Evolutionary conservation across 768 basidiomycete genomes (phyloP), one percentile per base, ranked within the genome.

Genomic region (Mycena leptocephala): DNA sequence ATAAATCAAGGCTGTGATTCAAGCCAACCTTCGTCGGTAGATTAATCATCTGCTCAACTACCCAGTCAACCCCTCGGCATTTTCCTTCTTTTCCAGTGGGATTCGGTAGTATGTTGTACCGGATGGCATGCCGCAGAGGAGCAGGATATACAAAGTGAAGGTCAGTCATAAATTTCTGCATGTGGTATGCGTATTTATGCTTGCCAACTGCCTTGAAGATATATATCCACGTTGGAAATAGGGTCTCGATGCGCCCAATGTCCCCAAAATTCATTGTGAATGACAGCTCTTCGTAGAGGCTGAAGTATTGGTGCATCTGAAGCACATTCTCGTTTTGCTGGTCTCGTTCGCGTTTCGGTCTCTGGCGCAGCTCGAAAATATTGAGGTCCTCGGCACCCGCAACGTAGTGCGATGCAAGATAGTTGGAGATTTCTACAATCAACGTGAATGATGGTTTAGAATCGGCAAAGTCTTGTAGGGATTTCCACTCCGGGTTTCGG

Each of bases 211-310:
- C n/a, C n/a, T n/a, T n/a, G n/a, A n/a, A n/a, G n/a, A n/a, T n/a
- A n/a, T n/a, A n/a, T n/a, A 83, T 82, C 82, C 84, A 85, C 1
- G 69, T 39, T 0, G 77, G 28, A 14, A 85, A 81, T 3, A 69
- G 79, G 0, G 67, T 78, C 46, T 86, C 83, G 0, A 85, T 71
- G 0, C 78, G 78, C 0, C 83, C 82, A 61, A 87, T 85, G 46
- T 86, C 85, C 0, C 85, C 82, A 2, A 11, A 7, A 33, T 85
- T 86, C 81, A 86, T 84, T 0, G 82, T 81, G 75, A 84, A 80
- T 0, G 79, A 78, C 2, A 87, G 66, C 59, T 89, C 88, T 55
- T 87, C 84, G 67, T 90, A 89, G 0, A 89, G 81, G 1, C 89
- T 55, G 8, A 86, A 78, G 37, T 86, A 85, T 35, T 85, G 74